Percentiles rank a stretch among this genome's conserved stretches.
These are phyloP conservation scores for Hondaea fermentalgiana DNA, from an alignment of 108 stramenopile species.

Conservation along the genomic window DNA sequence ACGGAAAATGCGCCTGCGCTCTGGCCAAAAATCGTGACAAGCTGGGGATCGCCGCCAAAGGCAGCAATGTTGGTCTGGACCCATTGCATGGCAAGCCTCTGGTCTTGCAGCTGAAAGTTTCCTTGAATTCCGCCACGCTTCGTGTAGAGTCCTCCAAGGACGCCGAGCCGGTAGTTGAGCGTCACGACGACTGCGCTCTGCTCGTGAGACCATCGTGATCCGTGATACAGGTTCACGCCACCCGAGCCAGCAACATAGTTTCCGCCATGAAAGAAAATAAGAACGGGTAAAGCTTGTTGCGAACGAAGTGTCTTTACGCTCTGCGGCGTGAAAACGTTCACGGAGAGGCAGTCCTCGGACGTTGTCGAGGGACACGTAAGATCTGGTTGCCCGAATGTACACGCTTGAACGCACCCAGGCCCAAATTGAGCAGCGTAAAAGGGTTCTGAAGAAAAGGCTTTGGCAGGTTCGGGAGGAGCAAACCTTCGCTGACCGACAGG, in stretches of 20 bases:
- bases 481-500: not conserved
- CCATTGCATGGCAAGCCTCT: not conserved
- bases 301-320: not conserved
- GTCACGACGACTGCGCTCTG: slow-evolving; percentile 40
- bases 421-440: not conserved
- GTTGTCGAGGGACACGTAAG: not conserved
- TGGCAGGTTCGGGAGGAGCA: not conserved
- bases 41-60: slow-evolving; percentile 25
- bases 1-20: slow-evolving; percentile 17
- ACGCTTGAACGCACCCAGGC: not conserved
- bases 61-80: not conserved
- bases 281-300: slow-evolving; percentile 24
- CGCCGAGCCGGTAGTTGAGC: slow-evolving; percentile 50
- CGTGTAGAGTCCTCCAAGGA: slow-evolving; percentile 34
- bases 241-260: not conserved
- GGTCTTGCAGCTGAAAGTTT: slow-evolving; percentile 20
- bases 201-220: slow-evolving; percentile 5
- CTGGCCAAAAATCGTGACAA: slow-evolving; percentile 20
- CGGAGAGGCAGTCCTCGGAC: slow-evolving; percentile 41
- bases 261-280: slow-evolving; percentile 42
- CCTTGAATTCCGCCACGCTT: not conserved
- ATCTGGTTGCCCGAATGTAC: not conserved
- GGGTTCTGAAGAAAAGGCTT: not conserved
- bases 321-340: slow-evolving; percentile 48
- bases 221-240: slow-evolving; percentile 41